Base-by-base conservation (phyloP, 129 eudicot species). In the Arctium lappa region DNA sequence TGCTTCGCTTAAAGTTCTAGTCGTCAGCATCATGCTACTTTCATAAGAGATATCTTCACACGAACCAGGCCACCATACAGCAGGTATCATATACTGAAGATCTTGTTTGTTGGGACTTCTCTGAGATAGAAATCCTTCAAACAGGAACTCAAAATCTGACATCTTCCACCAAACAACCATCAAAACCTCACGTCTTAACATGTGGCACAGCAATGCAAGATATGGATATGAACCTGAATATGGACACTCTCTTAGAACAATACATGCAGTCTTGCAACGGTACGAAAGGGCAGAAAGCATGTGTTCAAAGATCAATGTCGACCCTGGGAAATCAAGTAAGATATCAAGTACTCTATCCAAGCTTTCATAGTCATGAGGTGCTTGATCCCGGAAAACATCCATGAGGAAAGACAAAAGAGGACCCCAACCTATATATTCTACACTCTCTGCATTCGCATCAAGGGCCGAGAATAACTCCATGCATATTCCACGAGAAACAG, bases 1-100 rank as follows among this genome's bases (percentile, higher is more conserved):
- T 65, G 94, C 92, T 84, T 91, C 98, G 5, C 94, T 86, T 77
- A 96, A 84, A 70, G 99, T 97, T 73, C 92, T 89, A 22, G 92
- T 90, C 6, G 98, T 93, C 83, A 96, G 89, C 83, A 85, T 78
- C 99, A 96, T 93, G 87, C 98, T 93, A 78, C 86, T 91, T 91
- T 96, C 99, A 86, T 89, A 87, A 22, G 98, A 90, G 13, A 87
- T 76, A 72, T 96, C 98, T 83, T 93, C 99, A 83, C 80, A 86
- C 34, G 99, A 93, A 81, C 97, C 97, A 82, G 99, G 97, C 99
- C 99, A 96, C 97, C 99, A 93, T 63, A 96, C 98, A 81, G 91
- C 89, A 87, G 99, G 99, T 88, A 96, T 93, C 90, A 93, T 74
- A 72, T 76, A 74, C 62, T 89, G 98, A 50, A 96, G 98, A 86